These are phyloP conservation scores for Akanthomyces dipterigenus DNA, from an alignment of 2,329 filamentous ascomycete genomes.

Conservation along the genomic window DNA sequence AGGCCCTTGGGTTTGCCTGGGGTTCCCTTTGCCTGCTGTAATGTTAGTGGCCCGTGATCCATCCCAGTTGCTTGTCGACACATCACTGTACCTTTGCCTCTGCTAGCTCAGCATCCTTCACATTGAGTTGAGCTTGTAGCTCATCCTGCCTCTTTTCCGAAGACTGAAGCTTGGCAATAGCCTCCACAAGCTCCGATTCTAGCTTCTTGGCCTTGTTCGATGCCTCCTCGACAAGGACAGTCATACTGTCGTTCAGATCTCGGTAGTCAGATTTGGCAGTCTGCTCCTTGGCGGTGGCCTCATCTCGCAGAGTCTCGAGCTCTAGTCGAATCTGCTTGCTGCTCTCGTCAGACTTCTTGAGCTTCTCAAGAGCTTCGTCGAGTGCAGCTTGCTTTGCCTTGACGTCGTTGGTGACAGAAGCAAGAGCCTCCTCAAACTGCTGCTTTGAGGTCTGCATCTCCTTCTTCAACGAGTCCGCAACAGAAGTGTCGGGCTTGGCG, in stretches of 20 bases:
- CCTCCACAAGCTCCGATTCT: conserved; percentile 42
- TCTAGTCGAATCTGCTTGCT: conserved; percentile 45
- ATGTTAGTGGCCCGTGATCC: not conserved
- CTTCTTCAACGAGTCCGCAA: conserved; percentile 43
- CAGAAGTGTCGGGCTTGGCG: conserved; percentile 49
- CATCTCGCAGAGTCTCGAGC: conserved; percentile 44
- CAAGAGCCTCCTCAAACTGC: conserved; percentile 37
- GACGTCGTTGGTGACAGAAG: conserved; percentile 25
- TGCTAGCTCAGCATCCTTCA: conserved; percentile 57
- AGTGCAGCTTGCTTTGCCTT: conserved; percentile 31
- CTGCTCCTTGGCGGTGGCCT: conserved; percentile 46
- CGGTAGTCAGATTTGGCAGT: conserved; percentile 54
- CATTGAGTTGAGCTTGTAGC: conserved; percentile 49
- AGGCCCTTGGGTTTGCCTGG: conserved; percentile 42
- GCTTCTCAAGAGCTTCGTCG: conserved; percentile 27
- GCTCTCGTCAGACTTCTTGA: conserved; percentile 33
- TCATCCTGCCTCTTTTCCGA: conserved; percentile 42
- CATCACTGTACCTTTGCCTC: conserved; percentile 47
- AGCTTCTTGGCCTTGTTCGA: conserved; percentile 46
- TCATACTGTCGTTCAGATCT: conserved; percentile 58
- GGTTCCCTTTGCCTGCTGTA: conserved; percentile 37
- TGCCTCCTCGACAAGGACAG: conserved; percentile 52
- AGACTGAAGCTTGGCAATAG: conserved; percentile 39
- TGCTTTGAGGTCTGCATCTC: conserved; percentile 44
- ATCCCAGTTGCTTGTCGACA: too few relatives aligned